A percentile compares a stretch with the other conserved stretches of the same genome.
Conservation (phyloP, 805 yeast genomes). For the Barnettozyma californica region DNA sequence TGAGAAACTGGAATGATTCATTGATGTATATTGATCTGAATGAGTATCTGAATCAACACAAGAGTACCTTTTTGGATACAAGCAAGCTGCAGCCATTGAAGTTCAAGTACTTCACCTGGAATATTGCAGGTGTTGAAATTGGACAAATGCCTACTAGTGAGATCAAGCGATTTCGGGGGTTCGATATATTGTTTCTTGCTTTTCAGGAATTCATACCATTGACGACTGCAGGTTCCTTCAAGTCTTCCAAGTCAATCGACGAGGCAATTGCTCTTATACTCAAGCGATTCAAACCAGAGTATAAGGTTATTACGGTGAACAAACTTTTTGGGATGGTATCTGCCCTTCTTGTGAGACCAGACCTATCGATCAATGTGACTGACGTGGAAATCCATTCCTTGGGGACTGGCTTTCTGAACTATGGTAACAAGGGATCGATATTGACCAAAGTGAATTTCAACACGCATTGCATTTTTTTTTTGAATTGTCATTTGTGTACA, state of each 20-base stretch:
- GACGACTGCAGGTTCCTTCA: conserved; percentile 30
- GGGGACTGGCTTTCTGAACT: conserved; percentile 54
- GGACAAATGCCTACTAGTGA: conserved; percentile 16
- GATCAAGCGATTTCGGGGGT: conserved; percentile 1
- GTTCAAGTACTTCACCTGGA: conserved; percentile 35
- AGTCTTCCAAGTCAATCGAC: conserved; percentile 26
- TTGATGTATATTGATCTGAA: conserved; percentile 10
- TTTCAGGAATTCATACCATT: conserved; percentile 49
- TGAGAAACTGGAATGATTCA: conserved; percentile 8
- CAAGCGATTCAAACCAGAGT: conserved; percentile 16
- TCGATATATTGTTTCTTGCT: conserved; percentile 38
- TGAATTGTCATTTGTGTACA: conserved; percentile 52
- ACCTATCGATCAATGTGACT: conserved; percentile 34
- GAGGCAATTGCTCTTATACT: not conserved
- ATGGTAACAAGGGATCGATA: conserved; percentile 63
- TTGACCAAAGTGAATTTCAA: conserved; percentile 33
- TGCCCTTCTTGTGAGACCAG: conserved; percentile 34
- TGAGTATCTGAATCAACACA: conserved; percentile 14
- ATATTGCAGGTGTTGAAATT: conserved; percentile 28
- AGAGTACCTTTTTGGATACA: conserved; percentile 16
- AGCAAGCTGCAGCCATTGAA: conserved; percentile 12
- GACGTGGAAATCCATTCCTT: conserved; percentile 36
- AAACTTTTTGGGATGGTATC: conserved; percentile 51
- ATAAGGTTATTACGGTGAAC: conserved; percentile 35
- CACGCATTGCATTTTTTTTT: conserved; percentile 25